These are phyloP conservation scores for Podosphaera aphanis DNA, from an alignment of 2,329 filamentous ascomycete species.

Conservation along the genomic window DNA sequence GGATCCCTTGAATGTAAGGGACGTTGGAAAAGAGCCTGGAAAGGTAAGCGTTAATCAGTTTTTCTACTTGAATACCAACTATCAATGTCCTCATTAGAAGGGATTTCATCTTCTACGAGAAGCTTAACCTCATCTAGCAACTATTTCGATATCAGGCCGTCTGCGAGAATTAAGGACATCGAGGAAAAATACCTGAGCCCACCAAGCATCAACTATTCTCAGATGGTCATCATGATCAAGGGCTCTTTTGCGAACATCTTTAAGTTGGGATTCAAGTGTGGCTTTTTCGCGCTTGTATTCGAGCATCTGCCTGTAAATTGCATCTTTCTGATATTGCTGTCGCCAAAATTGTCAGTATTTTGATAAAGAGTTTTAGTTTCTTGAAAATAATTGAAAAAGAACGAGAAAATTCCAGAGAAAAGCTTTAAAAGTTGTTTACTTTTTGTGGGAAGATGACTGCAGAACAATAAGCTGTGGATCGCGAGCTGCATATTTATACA, in stretches of 20 bases:
- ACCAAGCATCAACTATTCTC: constrained; percentile 78
- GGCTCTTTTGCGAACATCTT: constrained; percentile 55
- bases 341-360: constrained; percentile 15
- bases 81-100: constrained; percentile 21
- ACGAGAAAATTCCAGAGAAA: constrained; percentile 3
- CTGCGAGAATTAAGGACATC: background rate
- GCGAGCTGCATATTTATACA: constrained; percentile 23
- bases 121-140: constrained; percentile 40
- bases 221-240: constrained; percentile 82
- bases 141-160: constrained; percentile 18
- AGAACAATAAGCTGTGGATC: constrained; percentile 20
- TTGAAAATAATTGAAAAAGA: constrained; percentile 6
- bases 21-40: constrained; percentile 32
- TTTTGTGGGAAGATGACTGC: constrained; percentile 13
- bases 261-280: constrained; percentile 57
- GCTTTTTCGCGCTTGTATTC: constrained; percentile 85
- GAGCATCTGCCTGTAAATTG: constrained; percentile 90
- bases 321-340: constrained; percentile 83
- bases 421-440: constrained; percentile 8
- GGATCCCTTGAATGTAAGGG: constrained; percentile 36
- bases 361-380: constrained; percentile 12
- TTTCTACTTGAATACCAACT: constrained; percentile 5
- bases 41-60: background rate
- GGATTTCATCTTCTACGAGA: constrained; percentile 27
- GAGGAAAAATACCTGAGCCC: constrained; percentile 49